Base-by-base conservation (phyloP, 208 protist species). In the Balamuthia mandrillaris region DNA sequence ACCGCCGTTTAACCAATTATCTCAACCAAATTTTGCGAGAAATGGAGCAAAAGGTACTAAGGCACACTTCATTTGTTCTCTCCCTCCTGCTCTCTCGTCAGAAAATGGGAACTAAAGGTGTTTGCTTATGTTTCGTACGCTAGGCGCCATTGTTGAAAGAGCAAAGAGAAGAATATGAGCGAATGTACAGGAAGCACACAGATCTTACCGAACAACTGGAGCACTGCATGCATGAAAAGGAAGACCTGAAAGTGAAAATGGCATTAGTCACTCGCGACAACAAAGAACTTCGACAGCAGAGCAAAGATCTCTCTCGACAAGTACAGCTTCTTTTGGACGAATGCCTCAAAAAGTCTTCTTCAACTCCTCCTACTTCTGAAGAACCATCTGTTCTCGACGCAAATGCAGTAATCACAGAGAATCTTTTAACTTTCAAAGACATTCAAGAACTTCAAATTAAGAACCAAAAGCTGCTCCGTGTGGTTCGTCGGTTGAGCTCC, bases 71-170 rank as follows among this genome's bases (percentile, higher is more conserved):
- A 10, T 24, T 3, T 2, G 14, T 31, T n/a, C 2, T n/a, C 14
- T 27, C 58, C 1, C 3, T 16, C 1, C 24, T 1, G 29, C 21
- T 29, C n/a, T 3, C n/a, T 42, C 37, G 1, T 47, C n/a, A n/a
- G n/a, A n/a, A n/a, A n/a, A n/a, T n/a, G n/a, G n/a, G n/a, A n/a
- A n/a, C n/a, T n/a, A n/a, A n/a, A n/a, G n/a, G n/a, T n/a, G n/a
- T n/a, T n/a, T n/a, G n/a, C n/a, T n/a, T n/a, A n/a, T n/a, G 18
- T 39, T 2, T 39, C 6, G 35, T 44, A 5, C 21, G 14, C 0
- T 37, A 70, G 61, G 61, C 63, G 21, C 63, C 63, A n/a, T 51
- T 74, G 24, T 74, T 74, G 16, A 41, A 74, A 24, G 63, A 74
- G n/a, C 63, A 74, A 29, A 3, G 31, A 14, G 63, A 74, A 49